Base-by-base conservation (phyloP, 108 stramenopile genomes). In the Cyclotella kingstonii region DNA sequence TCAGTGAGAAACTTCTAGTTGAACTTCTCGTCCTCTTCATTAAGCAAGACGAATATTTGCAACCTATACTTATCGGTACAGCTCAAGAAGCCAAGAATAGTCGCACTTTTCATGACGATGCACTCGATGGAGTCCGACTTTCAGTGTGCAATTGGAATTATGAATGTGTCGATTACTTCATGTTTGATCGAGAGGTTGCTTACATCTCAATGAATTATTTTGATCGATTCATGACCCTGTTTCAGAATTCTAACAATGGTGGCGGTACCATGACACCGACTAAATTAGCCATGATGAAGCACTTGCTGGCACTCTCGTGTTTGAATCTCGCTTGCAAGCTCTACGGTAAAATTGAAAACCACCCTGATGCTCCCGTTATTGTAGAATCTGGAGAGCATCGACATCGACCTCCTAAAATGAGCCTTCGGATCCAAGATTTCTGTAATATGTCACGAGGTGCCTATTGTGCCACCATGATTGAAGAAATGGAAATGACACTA, bases 121-220 rank as follows among this genome's bases (percentile, higher is more conserved):
- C 45, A 5, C 7, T 35, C 30, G 18, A 34, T 14, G 58, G 22
- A 4, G 28, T 36, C 83, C 51, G 87, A 27, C 70, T 73, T 25
- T 82, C 68, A 41, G 84, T 89, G 10, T 85, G 81, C 46, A 81
- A 89, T 53, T 89, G 87, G 87, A 74, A 75, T 29, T 89, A 81
- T 46, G 73, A 82, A 39, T 81, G 86, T 10, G 70, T 86, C 18
- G 89, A 90, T 53, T 81, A 86, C 71, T 90, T 90, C 56, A 72
- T 60, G 9, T 42, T 84, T 21, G 84, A 90, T 53, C 76, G 89
- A 39, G 81, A 83, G 29, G 78, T 84, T 26, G 87, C 85, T 0
- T 50, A 68, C 23, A 36, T 77, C 19, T 79, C 69, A 31, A 79
- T 89, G 75, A 81, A 85, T 41, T 70, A 81, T 30, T 79, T 85